phyloP scores from a whole-genome alignment of 371 early-diverging fungal genomes.

The Coemansia sp. region DNA sequence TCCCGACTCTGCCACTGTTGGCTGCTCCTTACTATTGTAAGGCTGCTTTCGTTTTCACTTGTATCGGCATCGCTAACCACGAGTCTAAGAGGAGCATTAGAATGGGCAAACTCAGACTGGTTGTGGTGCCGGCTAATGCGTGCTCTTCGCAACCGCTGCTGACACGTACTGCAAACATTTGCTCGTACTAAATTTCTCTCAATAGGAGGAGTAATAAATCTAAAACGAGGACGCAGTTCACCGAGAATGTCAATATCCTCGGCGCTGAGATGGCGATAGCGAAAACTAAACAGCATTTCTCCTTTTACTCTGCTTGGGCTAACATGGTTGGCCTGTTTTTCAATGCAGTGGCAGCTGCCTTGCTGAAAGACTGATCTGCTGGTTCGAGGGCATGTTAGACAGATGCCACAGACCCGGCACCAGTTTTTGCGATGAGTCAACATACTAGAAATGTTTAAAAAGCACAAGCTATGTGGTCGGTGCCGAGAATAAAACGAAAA shows the following conservation, averaged over 20 bases:
- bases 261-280: constrained; percentile 48
- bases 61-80: background rate
- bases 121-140: constrained; percentile 14
- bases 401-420: constrained; percentile 47
- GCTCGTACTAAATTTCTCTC: constrained; percentile 41
- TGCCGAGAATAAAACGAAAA: background rate
- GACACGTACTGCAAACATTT: constrained; percentile 49
- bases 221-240: constrained; percentile 38
- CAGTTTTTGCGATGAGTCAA: constrained; percentile 46
- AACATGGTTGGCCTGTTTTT: constrained; percentile 40
- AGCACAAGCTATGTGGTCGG: background rate
- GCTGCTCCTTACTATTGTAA: background rate
- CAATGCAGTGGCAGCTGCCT: constrained; percentile 32
- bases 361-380: constrained; percentile 27
- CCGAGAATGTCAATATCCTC: constrained; percentile 39
- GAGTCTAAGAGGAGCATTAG: background rate
- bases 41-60: background rate
- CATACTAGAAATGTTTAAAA: constrained; percentile 13
- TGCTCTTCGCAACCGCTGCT: constrained; percentile 45
- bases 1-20: background rate
- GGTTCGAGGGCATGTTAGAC: constrained; percentile 46
- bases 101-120: background rate
- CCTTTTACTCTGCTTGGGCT: constrained; percentile 41
- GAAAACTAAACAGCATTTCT: constrained; percentile 42
- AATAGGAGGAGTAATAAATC: constrained; percentile 33